These are phyloP conservation scores for Microthlaspi erraticum DNA, from an alignment of 345 rosid species.

Conservation along the genomic window DNA sequence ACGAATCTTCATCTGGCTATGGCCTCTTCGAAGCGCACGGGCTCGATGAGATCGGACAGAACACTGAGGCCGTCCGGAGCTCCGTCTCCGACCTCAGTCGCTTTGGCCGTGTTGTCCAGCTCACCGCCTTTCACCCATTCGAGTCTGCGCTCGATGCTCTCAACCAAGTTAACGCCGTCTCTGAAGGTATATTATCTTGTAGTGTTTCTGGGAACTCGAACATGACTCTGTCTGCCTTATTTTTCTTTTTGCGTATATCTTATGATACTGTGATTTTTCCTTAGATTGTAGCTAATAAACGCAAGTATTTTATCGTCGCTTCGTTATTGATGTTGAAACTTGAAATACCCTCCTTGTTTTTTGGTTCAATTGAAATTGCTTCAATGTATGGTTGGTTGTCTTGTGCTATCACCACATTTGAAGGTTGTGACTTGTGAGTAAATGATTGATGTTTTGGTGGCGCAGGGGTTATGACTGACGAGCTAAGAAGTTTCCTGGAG, in stretches of 20 bases:
- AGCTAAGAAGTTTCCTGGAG: slow-evolving; percentile 87
- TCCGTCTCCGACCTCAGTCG: slow-evolving; percentile 78
- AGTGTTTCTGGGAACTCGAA: not conserved
- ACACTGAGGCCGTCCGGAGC: slow-evolving; percentile 79
- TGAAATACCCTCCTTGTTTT: not conserved
- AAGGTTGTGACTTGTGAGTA: not conserved
- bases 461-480: slow-evolving; percentile 81
- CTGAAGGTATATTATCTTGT: slow-evolving; percentile 60
- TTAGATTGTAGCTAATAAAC: not conserved
- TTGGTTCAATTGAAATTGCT: not conserved
- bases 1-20: slow-evolving; percentile 83
- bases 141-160: slow-evolving; percentile 83
- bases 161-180: slow-evolving; percentile 81
- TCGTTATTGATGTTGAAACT: not conserved
- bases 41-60: slow-evolving; percentile 81
- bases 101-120: slow-evolving; percentile 83
- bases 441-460: not conserved
- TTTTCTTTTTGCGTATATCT: not conserved
- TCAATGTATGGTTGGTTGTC: not conserved
- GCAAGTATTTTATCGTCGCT: not conserved
- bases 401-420: not conserved
- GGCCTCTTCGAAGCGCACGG: slow-evolving; percentile 67
- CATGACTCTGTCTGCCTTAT: not conserved
- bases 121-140: slow-evolving; percentile 73
- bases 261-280: not conserved